phyloP scores from a whole-genome alignment of 2,329 filamentous ascomycete species.

The Aureobasidium lini region DNA sequence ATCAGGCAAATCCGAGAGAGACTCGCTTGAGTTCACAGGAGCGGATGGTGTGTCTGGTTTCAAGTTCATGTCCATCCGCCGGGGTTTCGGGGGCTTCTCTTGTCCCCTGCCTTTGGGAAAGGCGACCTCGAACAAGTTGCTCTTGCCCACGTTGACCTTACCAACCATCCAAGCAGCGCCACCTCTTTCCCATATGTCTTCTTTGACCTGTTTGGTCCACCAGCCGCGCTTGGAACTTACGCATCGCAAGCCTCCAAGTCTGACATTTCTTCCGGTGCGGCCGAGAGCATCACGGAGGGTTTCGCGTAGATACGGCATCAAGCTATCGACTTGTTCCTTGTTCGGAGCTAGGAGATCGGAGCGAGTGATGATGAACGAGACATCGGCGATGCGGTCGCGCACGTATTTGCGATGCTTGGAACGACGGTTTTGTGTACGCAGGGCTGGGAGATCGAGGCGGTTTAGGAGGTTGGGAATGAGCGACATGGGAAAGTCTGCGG shows the following conservation, averaged over 20 bases:
- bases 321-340: slow-evolving; percentile 71
- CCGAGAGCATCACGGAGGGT: slow-evolving; percentile 73
- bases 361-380: slow-evolving; percentile 87
- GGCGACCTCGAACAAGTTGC: slow-evolving; percentile 76
- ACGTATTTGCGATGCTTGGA: slow-evolving; percentile 60
- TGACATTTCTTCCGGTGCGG: slow-evolving; percentile 56
- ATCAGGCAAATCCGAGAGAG: neutral
- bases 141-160: slow-evolving; percentile 98
- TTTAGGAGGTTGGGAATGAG: slow-evolving; percentile 69
- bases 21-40: neutral
- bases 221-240: slow-evolving; percentile 81
- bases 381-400: slow-evolving; percentile 61
- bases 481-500: slow-evolving; percentile 94
- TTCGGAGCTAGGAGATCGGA: slow-evolving; percentile 77
- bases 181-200: slow-evolving; percentile 75
- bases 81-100: slow-evolving; percentile 17
- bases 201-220: slow-evolving; percentile 84
- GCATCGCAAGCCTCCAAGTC: slow-evolving; percentile 79
- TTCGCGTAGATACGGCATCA: slow-evolving; percentile 78
- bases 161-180: slow-evolving; percentile 93
- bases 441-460: slow-evolving; percentile 61
- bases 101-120: slow-evolving; percentile 62
- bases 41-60: neutral
- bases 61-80: neutral
- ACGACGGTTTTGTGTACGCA: slow-evolving; percentile 74